Conservation (phyloP, 73 alveolate species). For the Tetrahymena elliotti region DNA sequence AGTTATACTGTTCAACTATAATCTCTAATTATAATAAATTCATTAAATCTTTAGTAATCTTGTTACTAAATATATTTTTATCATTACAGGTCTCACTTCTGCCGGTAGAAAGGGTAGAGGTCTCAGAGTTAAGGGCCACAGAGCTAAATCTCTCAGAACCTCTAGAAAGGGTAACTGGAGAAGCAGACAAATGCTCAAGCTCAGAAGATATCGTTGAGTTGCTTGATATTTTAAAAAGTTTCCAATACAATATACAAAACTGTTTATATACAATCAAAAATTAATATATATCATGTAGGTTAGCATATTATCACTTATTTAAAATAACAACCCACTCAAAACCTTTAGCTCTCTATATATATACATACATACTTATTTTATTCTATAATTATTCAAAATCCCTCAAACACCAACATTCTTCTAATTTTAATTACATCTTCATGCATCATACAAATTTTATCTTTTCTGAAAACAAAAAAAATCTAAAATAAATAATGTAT, state of each 20-base stretch:
- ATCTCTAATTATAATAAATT: too few relatives aligned
- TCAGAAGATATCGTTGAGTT: slow-evolving; percentile 91
- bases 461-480: too few relatives aligned
- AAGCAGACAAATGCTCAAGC: slow-evolving; percentile 88
- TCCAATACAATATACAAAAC: background rate
- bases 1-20: background rate
- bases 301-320: background rate
- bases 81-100: slow-evolving; percentile 78
- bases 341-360: background rate
- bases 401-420: background rate
- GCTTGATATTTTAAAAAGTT: background rate
- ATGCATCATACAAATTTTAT: too few relatives aligned
- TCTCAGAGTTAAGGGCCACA: slow-evolving; percentile 91
- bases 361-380: background rate
- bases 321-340: background rate
- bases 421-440: too few relatives aligned
- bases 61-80: background rate
- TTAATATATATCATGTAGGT: background rate
- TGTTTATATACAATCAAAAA: background rate
- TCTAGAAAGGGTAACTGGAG: slow-evolving; percentile 82
- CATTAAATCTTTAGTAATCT: background rate
- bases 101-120: slow-evolving; percentile 98
- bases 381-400: background rate
- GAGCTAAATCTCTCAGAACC: slow-evolving; percentile 88
- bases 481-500: too few relatives aligned